These are phyloP conservation scores for Populus simonii DNA, from an alignment of 345 rosid species.

Conservation along the genomic window DNA sequence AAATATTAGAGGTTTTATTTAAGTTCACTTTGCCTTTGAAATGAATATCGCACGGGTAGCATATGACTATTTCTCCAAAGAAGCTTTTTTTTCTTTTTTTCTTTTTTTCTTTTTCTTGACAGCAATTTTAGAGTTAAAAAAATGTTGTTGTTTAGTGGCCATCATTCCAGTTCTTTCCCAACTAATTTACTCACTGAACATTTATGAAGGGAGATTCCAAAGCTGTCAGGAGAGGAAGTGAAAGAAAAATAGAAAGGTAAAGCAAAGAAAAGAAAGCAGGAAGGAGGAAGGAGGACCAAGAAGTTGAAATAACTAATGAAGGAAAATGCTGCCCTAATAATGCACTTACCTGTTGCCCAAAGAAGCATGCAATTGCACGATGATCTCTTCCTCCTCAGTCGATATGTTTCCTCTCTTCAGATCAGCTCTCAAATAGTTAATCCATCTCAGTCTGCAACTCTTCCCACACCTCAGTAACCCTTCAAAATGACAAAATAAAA, in stretches of 20 bases:
- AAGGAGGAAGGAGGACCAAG: background rate
- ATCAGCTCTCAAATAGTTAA: constrained; percentile 70
- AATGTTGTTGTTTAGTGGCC: background rate
- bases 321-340: background rate
- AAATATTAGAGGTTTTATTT: too few species aligned
- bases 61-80: background rate
- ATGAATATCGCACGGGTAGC: too few species aligned
- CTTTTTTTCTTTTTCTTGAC: background rate
- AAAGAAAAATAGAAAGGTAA: background rate
- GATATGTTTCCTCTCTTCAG: constrained; percentile 78
- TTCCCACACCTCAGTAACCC: constrained; percentile 88
- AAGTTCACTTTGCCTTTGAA: too few species aligned
- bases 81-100: too few species aligned
- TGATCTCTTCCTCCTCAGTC: constrained; percentile 55
- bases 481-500: constrained; percentile 6
- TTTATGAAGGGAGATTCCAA: background rate
- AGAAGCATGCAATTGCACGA: constrained; percentile 59
- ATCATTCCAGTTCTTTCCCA: background rate
- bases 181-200: background rate
- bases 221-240: background rate
- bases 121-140: background rate
- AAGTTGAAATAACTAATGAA: background rate
- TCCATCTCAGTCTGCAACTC: constrained; percentile 91
- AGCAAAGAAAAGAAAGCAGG: background rate
- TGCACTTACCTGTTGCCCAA: constrained; percentile 66